Conservation (phyloP, 164 flowering plant species). For the Magnolia changhungtana region DNA sequence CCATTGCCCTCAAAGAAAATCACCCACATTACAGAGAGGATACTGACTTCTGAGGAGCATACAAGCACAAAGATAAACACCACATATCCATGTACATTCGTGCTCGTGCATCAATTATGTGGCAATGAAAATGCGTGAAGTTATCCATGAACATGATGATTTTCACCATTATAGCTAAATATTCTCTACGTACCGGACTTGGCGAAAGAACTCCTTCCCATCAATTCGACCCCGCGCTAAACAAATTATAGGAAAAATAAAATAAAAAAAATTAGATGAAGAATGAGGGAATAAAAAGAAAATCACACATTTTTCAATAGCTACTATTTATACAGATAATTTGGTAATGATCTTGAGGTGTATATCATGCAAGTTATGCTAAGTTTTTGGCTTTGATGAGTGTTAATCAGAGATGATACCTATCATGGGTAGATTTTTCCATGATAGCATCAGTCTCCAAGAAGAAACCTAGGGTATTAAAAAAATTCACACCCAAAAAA, state of each 20-base stretch:
- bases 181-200: slow-evolving; percentile 61
- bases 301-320: background rate
- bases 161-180: background rate
- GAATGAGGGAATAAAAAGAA: background rate
- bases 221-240: slow-evolving; percentile 84
- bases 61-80: background rate
- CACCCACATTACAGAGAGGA: too few relatives aligned
- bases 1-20: too few relatives aligned
- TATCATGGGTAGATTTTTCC: background rate
- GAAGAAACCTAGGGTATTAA: too few relatives aligned
- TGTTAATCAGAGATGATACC: background rate
- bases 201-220: slow-evolving; percentile 95
- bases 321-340: background rate
- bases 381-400: background rate
- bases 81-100: background rate
- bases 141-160: background rate
- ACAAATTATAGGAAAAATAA: slow-evolving; percentile 4
- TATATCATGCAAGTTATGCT: background rate
- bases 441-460: background rate
- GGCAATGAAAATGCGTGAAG: background rate
- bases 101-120: background rate
- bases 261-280: slow-evolving; percentile 9
- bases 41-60: background rate
- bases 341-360: background rate
- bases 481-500: too few relatives aligned